Evolutionary conservation across 257 asterid genomes (phyloP).

Genomic region (Pogostemon cablin): DNA sequence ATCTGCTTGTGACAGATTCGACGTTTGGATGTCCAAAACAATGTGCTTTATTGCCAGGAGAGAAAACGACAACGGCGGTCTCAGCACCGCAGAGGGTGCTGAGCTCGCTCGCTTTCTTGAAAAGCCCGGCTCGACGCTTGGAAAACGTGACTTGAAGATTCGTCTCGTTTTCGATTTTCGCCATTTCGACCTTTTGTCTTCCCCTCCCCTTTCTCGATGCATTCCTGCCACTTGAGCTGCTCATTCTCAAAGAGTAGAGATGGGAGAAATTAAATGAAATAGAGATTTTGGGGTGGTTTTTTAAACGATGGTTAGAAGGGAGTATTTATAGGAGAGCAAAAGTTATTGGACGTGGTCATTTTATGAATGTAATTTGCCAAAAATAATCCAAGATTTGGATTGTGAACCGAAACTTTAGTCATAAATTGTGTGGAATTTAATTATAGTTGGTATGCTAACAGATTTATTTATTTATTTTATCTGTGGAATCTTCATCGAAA

Average conservation of each 20-base stretch:
- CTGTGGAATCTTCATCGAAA: no score
- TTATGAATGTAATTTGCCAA: conserved; percentile 14
- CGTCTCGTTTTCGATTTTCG: conserved; percentile 43
- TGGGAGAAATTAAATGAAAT: no score
- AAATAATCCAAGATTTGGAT: neutral
- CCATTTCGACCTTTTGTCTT: conserved; percentile 41
- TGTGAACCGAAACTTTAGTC: no score
- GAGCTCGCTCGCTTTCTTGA: conserved; percentile 70
- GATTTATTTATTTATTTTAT: no score
- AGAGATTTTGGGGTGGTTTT: neutral
- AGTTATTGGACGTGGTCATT: neutral
- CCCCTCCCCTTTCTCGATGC: conserved; percentile 34
- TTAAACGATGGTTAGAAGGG: neutral
- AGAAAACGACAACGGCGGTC: conserved; percentile 49
- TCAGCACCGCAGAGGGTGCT: conserved; percentile 58
- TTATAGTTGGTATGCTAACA: no score
- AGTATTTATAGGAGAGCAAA: conserved; percentile 6
- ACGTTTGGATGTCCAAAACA: conserved; percentile 58
- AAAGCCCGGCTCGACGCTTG: conserved; percentile 56
- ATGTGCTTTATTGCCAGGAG: conserved; percentile 49
- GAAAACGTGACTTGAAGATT: conserved; percentile 64
- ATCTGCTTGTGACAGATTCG: conserved; percentile 34
- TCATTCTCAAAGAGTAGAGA: neutral
- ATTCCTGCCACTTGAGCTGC: neutral
- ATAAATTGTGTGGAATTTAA: no score